Percentiles rank a stretch among this genome's conserved stretches.
phyloP scores from a whole-genome alignment of 2,329 filamentous ascomycete genomes.

The Scytalidium sp. region DNA sequence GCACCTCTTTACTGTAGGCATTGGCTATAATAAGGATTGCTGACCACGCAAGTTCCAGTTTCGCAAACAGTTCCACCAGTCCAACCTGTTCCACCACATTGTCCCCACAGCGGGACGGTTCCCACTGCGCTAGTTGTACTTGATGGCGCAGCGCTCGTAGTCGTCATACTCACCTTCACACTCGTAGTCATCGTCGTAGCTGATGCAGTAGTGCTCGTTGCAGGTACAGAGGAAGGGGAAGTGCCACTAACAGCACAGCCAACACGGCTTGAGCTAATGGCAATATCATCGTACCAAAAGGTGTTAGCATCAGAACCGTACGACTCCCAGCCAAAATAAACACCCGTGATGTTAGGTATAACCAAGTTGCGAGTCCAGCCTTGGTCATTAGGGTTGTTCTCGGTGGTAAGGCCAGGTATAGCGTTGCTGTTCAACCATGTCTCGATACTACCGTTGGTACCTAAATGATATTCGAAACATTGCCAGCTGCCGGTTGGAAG shows the following conservation, averaged over 20 bases:
- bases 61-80: conserved; percentile 14
- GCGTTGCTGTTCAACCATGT: conserved; percentile 55
- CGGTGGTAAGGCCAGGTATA: conserved; percentile 48
- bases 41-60: conserved; percentile 12
- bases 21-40: conserved; percentile 17
- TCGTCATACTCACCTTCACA: background rate
- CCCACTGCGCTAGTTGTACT: background rate
- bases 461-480: conserved; percentile 61
- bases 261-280: conserved; percentile 42
- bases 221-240: conserved; percentile 1
- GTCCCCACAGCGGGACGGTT: conserved; percentile 11
- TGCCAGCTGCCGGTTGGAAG: conserved; percentile 51
- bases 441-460: conserved; percentile 54
- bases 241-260: conserved; percentile 39
- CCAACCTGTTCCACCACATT: conserved; percentile 18
- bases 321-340: conserved; percentile 63
- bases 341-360: conserved; percentile 49
- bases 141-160: background rate
- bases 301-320: conserved; percentile 60
- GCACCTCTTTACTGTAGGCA: background rate
- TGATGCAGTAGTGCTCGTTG: conserved; percentile 5
- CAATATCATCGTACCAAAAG: conserved; percentile 61
- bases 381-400: conserved; percentile 46
- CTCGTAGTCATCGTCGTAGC: conserved; percentile 6
- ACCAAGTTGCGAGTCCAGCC: conserved; percentile 49